Evolutionary conservation across 1,284 basidiomycete genomes (phyloP).

Genomic region (Ceraceosorus bombacis): DNA sequence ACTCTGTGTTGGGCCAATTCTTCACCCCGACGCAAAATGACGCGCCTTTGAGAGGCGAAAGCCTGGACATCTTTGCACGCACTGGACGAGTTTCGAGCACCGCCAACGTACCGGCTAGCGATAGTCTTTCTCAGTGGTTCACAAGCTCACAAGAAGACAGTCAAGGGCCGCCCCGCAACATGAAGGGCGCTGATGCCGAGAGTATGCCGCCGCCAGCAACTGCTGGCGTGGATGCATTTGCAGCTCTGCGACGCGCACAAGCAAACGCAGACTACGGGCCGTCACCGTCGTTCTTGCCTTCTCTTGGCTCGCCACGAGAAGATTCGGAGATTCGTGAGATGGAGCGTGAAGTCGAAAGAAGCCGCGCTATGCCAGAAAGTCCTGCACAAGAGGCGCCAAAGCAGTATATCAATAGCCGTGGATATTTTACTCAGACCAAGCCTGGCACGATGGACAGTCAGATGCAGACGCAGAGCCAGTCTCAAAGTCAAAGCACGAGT

Average conservation of each 20-base stretch:
- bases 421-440: slow-evolving; percentile 45
- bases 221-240: slow-evolving; percentile 33
- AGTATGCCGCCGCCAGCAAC: slow-evolving; percentile 35
- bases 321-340: background rate
- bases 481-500: background rate
- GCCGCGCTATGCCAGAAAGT: background rate
- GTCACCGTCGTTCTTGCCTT: slow-evolving; percentile 8
- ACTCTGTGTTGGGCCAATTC: slow-evolving; percentile 39
- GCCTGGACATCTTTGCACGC: slow-evolving; percentile 33
- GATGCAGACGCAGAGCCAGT: slow-evolving; percentile 11
- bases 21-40: slow-evolving; percentile 36
- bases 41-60: slow-evolving; percentile 25
- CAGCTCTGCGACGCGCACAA: slow-evolving; percentile 34
- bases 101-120: background rate
- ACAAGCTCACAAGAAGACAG: background rate
- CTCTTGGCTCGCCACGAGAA: background rate
- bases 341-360: background rate
- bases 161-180: background rate
- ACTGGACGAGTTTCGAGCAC: slow-evolving; percentile 12
- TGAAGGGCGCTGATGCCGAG: background rate
- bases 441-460: slow-evolving; percentile 7
- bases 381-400: slow-evolving; percentile 21
- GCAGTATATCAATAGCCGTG: slow-evolving; percentile 38
- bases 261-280: slow-evolving; percentile 23
- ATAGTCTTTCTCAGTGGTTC: no score